Conservation (phyloP, 2,329 filamentous ascomycete genomes). For the Penicillium brevicompactum region DNA sequence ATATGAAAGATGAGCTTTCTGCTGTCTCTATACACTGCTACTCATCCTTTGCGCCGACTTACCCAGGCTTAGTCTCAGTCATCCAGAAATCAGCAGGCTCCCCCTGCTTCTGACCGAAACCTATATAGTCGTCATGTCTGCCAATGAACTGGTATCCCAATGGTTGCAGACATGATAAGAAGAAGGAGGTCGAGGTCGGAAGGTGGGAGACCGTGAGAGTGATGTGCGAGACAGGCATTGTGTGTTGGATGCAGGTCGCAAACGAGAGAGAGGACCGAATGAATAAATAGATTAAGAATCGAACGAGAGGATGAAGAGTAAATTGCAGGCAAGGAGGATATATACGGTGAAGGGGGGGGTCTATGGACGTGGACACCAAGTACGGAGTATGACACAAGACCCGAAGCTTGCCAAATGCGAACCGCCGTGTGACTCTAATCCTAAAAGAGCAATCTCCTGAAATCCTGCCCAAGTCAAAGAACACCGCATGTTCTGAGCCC, state of each 20-base stretch:
- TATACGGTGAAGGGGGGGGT: slow-evolving; percentile 21
- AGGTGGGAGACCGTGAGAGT: slow-evolving; percentile 74
- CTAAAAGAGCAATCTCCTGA: slow-evolving; percentile 7
- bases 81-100: slow-evolving; percentile 64
- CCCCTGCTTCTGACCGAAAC: slow-evolving; percentile 59
- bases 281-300: not conserved
- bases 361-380: slow-evolving; percentile 12
- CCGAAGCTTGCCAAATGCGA: slow-evolving; percentile 15
- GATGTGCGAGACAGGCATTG: slow-evolving; percentile 65
- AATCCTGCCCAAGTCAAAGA: slow-evolving; percentile 22
- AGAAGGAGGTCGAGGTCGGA: slow-evolving; percentile 79
- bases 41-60: slow-evolving; percentile 26
- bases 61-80: slow-evolving; percentile 63
- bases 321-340: slow-evolving; percentile 16
- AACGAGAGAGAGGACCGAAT: not conserved
- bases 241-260: slow-evolving; percentile 7
- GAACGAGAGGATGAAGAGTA: not conserved
- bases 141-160: slow-evolving; percentile 74
- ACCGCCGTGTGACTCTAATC: slow-evolving; percentile 7
- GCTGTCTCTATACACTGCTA: not conserved
- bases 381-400: slow-evolving; percentile 17
- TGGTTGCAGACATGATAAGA: slow-evolving; percentile 74
- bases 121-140: slow-evolving; percentile 62
- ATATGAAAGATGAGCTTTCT: slow-evolving; percentile 17
- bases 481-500: slow-evolving; percentile 10